A percentile compares a stretch with the other conserved stretches of the same genome.
Evolutionary conservation across 2,329 filamentous ascomycete species (phyloP).

Genomic region (Fusarium liriodendri): DNA sequence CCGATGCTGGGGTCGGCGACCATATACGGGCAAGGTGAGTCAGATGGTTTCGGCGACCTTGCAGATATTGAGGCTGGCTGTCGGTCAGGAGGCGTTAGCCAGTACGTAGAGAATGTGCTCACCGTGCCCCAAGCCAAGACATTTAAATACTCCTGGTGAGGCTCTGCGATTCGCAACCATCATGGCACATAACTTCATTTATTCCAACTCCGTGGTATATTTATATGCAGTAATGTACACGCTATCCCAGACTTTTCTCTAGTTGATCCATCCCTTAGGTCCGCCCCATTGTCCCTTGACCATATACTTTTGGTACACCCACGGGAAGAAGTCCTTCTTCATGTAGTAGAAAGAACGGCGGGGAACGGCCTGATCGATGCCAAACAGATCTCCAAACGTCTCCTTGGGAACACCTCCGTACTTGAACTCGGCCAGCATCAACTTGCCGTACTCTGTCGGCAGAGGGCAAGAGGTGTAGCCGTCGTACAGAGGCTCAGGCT

Average conservation of each 20-base stretch:
- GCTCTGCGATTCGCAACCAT: not conserved
- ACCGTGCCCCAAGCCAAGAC: not conserved
- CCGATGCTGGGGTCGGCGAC: not conserved
- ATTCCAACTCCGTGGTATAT: slow-evolving; percentile 15
- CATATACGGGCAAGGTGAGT: not conserved
- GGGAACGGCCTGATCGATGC: slow-evolving; percentile 67
- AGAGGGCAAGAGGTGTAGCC: slow-evolving; percentile 68
- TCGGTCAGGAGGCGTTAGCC: not conserved
- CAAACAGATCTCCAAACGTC: slow-evolving; percentile 66
- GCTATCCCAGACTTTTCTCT: slow-evolving; percentile 4
- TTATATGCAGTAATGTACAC: slow-evolving; percentile 9
- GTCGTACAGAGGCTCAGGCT: slow-evolving; percentile 58
- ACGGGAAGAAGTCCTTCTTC: slow-evolving; percentile 76
- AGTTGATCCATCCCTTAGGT: slow-evolving; percentile 62
- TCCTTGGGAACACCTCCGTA: slow-evolving; percentile 72
- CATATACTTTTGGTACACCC: slow-evolving; percentile 71
- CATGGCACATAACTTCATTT: not conserved
- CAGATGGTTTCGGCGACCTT: not conserved
- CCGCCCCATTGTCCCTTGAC: slow-evolving; percentile 73
- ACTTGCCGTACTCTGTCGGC: slow-evolving; percentile 68
- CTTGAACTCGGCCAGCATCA: slow-evolving; percentile 74
- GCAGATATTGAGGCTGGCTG: not conserved
- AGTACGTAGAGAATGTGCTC: not conserved
- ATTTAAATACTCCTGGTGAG: not conserved
- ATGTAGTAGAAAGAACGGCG: slow-evolving; percentile 69